phyloP scores from a whole-genome alignment of 495 filamentous ascomycete genomes.

The Talaromyces liani region DNA sequence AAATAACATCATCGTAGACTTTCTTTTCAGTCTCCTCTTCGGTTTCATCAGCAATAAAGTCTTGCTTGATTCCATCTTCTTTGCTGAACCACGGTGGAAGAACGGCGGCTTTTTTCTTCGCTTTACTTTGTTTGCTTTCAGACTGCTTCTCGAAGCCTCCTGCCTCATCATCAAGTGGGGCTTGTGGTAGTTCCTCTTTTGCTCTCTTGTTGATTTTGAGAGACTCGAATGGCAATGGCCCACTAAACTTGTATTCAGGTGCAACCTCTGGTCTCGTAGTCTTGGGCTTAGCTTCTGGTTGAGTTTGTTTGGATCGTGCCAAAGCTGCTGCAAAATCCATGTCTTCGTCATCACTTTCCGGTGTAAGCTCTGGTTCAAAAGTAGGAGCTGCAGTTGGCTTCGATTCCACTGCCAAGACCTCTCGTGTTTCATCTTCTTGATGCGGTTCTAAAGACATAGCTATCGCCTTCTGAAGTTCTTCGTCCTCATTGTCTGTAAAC shows the following conservation, averaged over 20 bases:
- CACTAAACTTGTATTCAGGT: conserved; percentile 42
- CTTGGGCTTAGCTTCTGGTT: conserved; percentile 18
- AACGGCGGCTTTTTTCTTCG: conserved; percentile 48
- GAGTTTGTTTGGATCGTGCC: conserved; percentile 29
- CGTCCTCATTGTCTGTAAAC: conserved; percentile 53
- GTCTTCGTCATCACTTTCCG: conserved; percentile 35
- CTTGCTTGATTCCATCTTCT: conserved; percentile 18
- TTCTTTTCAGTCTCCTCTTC: conserved; percentile 17
- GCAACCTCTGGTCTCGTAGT: background rate
- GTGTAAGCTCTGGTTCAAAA: conserved; percentile 10
- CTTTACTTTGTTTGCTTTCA: conserved; percentile 13
- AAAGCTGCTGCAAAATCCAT: conserved; percentile 38
- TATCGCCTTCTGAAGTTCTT: conserved; percentile 75
- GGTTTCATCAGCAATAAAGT: conserved; percentile 27
- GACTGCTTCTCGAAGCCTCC: conserved; percentile 62
- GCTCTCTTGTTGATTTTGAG: conserved; percentile 59
- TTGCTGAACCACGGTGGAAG: conserved; percentile 81
- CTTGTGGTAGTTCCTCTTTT: conserved; percentile 38
- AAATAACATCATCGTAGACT: conserved; percentile 15
- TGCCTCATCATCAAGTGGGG: conserved; percentile 42
- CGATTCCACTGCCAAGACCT: background rate
- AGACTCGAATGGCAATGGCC: conserved; percentile 84
- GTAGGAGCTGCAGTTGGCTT: background rate
- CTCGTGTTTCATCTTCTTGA: background rate
- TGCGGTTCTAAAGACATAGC: conserved; percentile 59